Evolutionary conservation across 768 basidiomycete genomes (phyloP).

Genomic region (Pholiota conissans): DNA sequence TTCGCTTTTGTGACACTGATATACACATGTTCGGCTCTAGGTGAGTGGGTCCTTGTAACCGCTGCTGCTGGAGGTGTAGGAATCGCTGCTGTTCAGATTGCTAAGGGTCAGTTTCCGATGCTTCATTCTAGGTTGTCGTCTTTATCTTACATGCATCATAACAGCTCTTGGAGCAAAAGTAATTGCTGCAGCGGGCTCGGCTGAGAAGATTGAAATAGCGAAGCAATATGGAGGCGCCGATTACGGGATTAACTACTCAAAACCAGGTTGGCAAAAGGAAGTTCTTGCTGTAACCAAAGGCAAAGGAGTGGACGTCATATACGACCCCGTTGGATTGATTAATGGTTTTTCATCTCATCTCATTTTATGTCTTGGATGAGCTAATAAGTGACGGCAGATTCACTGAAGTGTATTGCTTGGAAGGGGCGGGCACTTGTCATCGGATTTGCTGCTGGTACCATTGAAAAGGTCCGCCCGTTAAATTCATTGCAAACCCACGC

Average conservation of each 20-base stretch:
- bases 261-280: slow-evolving; percentile 84
- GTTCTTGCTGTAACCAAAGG: slow-evolving; percentile 82
- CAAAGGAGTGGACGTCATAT: slow-evolving; percentile 84
- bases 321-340: slow-evolving; percentile 84
- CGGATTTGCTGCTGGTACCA: slow-evolving; percentile 84
- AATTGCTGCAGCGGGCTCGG: slow-evolving; percentile 88
- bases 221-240: slow-evolving; percentile 82
- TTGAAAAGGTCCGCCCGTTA: slow-evolving; percentile 65
- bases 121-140: no score
- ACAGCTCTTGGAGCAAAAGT: slow-evolving; percentile 88
- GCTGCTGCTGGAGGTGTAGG: slow-evolving; percentile 98
- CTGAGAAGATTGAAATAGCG: slow-evolving; percentile 77
- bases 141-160: slow-evolving; percentile 1
- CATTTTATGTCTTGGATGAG: neutral
- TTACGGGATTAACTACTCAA: slow-evolving; percentile 76
- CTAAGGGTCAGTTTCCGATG: slow-evolving; percentile 61
- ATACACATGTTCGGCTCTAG: slow-evolving; percentile 32
- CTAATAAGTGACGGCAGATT: slow-evolving; percentile 45
- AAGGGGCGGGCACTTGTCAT: slow-evolving; percentile 92
- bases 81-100: slow-evolving; percentile 88
- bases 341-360: slow-evolving; percentile 40
- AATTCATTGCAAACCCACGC: neutral
- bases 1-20: neutral
- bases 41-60: slow-evolving; percentile 91
- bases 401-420: slow-evolving; percentile 91